Base-by-base conservation (phyloP, 495 filamentous ascomycete genomes). In the Saxispiralis lemnorum region DNA sequence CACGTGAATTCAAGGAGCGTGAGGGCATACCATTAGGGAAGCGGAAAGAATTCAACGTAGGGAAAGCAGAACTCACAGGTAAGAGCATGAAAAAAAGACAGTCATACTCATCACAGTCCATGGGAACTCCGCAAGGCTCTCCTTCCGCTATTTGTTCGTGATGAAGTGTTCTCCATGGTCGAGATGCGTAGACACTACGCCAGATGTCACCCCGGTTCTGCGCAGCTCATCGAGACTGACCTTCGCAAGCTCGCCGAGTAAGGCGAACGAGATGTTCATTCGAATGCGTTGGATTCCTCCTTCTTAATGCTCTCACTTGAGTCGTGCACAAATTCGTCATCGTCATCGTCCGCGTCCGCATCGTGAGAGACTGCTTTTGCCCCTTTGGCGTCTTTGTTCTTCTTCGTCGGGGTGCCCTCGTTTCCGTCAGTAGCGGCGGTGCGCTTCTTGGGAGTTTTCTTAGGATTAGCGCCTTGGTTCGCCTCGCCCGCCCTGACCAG, bases 381-480 rank as follows among this genome's bases (percentile, higher is more conserved):
- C 33, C 37, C 33, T 15, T 44, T 38, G 32, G 18, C 17, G 15
- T 20, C 31, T 17, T 43, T 43, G 41, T 15, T 31, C 31, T 33
- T 43, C 14, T 14, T 17, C 5, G 5, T 35, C 34, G 34, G 34
- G 6, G 13, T 35, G 5, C 13, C 24, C 5, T 28, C 24, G 24
- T 28, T 13, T 12, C 3, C 5, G n/a, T 35, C 16, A 6, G 19
- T 15, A 15, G 4, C 19, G 37, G 6, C 31, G 15, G 28, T 44
- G 30, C 17, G 31, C 34, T 44, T 44, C 42, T 44, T 44, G 1
- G 41, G 31, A 20, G 42, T 28, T 2, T 53, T 16, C 44, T 65
- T 63, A 19, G 49, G 31, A 46, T 60, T 61, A 11, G 52, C 49
- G 16, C 54, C 60, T 6, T 65, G 64, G 14, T 56, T 54, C 35